A percentile compares a stretch with the other conserved stretches of the same genome.
These are phyloP conservation scores for Marvania coccoides DNA, from an alignment of 139 green algal genomes.

Conservation along the genomic window DNA sequence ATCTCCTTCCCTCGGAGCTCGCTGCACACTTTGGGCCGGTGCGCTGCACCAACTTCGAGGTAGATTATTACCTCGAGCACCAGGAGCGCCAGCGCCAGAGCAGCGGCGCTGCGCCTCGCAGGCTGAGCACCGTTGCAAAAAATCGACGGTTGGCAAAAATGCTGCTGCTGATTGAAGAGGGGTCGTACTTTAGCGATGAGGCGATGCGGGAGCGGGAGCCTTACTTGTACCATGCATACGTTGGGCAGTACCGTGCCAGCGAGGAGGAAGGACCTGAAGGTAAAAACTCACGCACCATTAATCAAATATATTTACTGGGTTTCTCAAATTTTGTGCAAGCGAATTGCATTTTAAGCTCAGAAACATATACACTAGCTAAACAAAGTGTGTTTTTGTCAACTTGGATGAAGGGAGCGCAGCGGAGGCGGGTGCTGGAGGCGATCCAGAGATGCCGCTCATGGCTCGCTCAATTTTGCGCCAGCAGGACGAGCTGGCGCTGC, in stretches of 20 bases:
- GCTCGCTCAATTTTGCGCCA: slow-evolving; percentile 35
- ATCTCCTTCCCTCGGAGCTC: slow-evolving; percentile 23
- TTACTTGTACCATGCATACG: slow-evolving; percentile 55
- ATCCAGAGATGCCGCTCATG: no score
- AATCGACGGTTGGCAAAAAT: slow-evolving; percentile 68
- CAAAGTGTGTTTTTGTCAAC: no score
- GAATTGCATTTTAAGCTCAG: no score
- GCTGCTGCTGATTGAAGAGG: slow-evolving; percentile 13
- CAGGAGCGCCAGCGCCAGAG: slow-evolving; percentile 12
- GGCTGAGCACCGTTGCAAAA: slow-evolving; percentile 14
- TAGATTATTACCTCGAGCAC: slow-evolving; percentile 37
- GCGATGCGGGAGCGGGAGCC: slow-evolving; percentile 56
- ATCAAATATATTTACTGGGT: no score
- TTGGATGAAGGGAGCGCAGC: no score
- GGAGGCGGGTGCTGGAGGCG: no score
- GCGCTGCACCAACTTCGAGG: neutral
- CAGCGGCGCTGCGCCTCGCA: neutral
- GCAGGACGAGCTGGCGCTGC: slow-evolving; percentile 34
- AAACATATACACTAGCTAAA: no score
- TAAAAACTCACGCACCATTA: no score
- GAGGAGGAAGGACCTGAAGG: neutral
- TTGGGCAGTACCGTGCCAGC: slow-evolving; percentile 35
- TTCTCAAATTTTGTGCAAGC: no score
- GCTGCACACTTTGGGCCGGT: slow-evolving; percentile 33
- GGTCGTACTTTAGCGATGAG: slow-evolving; percentile 55